Evolutionary conservation across 805 yeast genomes (phyloP).

Genomic region (Suhomyces faveliae): DNA sequence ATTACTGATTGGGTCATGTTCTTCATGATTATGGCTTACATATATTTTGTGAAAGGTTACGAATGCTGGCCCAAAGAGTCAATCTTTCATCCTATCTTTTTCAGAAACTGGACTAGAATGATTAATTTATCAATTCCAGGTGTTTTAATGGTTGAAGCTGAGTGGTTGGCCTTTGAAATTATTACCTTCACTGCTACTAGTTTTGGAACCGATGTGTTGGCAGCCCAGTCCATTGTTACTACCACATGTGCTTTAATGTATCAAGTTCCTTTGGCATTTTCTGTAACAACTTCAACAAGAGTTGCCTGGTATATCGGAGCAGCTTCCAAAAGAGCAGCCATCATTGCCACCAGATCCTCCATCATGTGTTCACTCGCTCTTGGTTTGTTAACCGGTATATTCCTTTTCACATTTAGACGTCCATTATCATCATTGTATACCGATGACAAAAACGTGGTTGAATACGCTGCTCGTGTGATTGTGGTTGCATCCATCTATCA

Average conservation of each 20-base stretch:
- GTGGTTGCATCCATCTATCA: conserved; percentile 52
- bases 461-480: conserved; percentile 39
- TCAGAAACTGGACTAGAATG: conserved; percentile 63
- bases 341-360: conserved; percentile 37
- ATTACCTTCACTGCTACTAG: conserved; percentile 67
- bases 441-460: conserved; percentile 35
- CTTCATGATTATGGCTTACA: conserved; percentile 48
- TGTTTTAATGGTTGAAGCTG: conserved; percentile 72
- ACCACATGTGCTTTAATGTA: conserved; percentile 67
- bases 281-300: conserved; percentile 74
- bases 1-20: conserved; percentile 74
- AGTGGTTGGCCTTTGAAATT: conserved; percentile 76
- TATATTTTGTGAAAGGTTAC: conserved; percentile 42
- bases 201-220: conserved; percentile 63
- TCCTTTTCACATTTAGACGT: conserved; percentile 37
- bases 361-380: conserved; percentile 28
- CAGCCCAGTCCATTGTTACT: conserved; percentile 71
- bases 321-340: conserved; percentile 42
- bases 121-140: conserved; percentile 68
- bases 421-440: conserved; percentile 43
- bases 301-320: conserved; percentile 78
- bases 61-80: conserved; percentile 42
- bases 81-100: conserved; percentile 24
- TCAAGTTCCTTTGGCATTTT: conserved; percentile 74
- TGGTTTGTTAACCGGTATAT: conserved; percentile 38